Conservation (phyloP, 768 basidiomycete species). For the Pleurotus cornucopiae region DNA sequence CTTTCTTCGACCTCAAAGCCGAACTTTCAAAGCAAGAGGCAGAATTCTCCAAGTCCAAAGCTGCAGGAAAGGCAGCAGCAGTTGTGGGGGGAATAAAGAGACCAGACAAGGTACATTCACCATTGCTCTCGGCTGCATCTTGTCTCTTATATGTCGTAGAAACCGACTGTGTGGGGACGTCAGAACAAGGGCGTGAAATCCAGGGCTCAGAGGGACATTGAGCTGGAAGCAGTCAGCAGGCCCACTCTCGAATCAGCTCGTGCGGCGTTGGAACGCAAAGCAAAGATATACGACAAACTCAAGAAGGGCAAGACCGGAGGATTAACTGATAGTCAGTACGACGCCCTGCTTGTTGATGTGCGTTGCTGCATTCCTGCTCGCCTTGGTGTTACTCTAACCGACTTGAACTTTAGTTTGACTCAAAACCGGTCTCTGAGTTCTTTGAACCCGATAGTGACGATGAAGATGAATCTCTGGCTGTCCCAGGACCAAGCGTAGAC, state of each 20-base stretch:
- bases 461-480: slow-evolving; percentile 70
- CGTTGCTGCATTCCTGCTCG: slow-evolving; percentile 21
- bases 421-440: slow-evolving; percentile 40
- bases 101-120: slow-evolving; percentile 59
- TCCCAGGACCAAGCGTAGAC: slow-evolving; percentile 43
- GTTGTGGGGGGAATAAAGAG: slow-evolving; percentile 60
- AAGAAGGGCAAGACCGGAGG: slow-evolving; percentile 76
- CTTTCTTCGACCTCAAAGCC: slow-evolving; percentile 81
- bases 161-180: slow-evolving; percentile 72
- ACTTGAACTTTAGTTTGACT: slow-evolving; percentile 53
- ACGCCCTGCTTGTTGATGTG: slow-evolving; percentile 73
- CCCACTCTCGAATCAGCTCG: slow-evolving; percentile 71
- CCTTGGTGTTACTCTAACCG: neutral
- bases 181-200: slow-evolving; percentile 70
- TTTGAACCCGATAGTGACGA: slow-evolving; percentile 74
- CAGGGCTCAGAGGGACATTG: slow-evolving; percentile 64
- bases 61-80: slow-evolving; percentile 47
- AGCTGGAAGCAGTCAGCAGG: slow-evolving; percentile 64
- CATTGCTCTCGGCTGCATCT: neutral
- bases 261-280: slow-evolving; percentile 70
- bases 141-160: slow-evolving; percentile 36
- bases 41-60: slow-evolving; percentile 55
- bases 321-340: slow-evolving; percentile 70
- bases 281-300: slow-evolving; percentile 76
- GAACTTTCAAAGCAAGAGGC: slow-evolving; percentile 62